These are phyloP conservation scores for Suhomyces tanzawaensis DNA, from an alignment of 805 yeast genomes.

Conservation along the genomic window DNA sequence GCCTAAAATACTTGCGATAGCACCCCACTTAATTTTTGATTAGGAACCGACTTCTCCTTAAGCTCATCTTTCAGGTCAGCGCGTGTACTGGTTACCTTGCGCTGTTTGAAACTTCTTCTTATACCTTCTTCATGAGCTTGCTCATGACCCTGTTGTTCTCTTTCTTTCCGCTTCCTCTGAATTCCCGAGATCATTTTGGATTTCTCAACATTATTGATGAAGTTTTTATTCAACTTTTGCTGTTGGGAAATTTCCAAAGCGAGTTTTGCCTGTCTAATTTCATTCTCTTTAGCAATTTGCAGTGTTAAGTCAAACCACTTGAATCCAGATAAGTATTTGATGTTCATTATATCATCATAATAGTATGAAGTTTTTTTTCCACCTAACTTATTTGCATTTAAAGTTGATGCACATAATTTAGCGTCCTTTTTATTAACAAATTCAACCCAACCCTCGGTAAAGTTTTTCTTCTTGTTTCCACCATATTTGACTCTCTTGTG, in stretches of 20 bases:
- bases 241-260: constrained; percentile 89
- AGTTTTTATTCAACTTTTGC: constrained; percentile 79
- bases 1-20: constrained; percentile 50
- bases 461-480: constrained; percentile 86
- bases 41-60: constrained; percentile 40
- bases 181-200: constrained; percentile 78
- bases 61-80: constrained; percentile 55
- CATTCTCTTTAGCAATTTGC: constrained; percentile 88
- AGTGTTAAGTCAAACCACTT: constrained; percentile 95
- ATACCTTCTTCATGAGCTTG: constrained; percentile 23
- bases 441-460: constrained; percentile 97
- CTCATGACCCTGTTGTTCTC: constrained; percentile 18
- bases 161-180: constrained; percentile 44
- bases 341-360: constrained; percentile 90
- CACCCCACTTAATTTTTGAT: constrained; percentile 45
- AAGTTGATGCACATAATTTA: constrained; percentile 77
- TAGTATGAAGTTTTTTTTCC: constrained; percentile 90
- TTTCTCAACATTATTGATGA: constrained; percentile 78
- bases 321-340: constrained; percentile 85
- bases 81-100: constrained; percentile 63
- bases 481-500: constrained; percentile 76
- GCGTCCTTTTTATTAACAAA: constrained; percentile 82
- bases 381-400: constrained; percentile 87
- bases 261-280: constrained; percentile 80
- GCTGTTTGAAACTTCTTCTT: constrained; percentile 67